Evolutionary conservation across 345 rosid genomes (phyloP).

Genomic region (Microcos paniculata): DNA sequence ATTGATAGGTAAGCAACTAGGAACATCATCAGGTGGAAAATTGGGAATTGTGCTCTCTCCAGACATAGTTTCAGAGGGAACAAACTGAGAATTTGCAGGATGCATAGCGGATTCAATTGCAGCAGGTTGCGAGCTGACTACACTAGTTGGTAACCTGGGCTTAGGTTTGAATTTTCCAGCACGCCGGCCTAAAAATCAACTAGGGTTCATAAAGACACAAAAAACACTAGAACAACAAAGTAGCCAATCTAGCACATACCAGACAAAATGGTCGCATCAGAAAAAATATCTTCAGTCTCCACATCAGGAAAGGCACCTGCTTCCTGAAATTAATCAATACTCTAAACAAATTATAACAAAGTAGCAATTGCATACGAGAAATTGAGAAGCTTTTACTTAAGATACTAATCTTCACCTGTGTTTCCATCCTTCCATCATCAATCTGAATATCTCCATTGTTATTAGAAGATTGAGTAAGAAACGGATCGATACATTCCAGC

Average conservation of each 20-base stretch:
- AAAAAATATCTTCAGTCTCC: slow-evolving; percentile 37
- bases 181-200: slow-evolving; percentile 29
- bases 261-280: slow-evolving; percentile 27
- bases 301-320: slow-evolving; percentile 29
- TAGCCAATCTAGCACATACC: slow-evolving; percentile 27
- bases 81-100: slow-evolving; percentile 17
- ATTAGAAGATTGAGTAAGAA: slow-evolving; percentile 16
- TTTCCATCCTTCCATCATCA: slow-evolving; percentile 11
- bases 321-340: slow-evolving; percentile 30
- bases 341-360: slow-evolving; percentile 12
- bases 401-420: slow-evolving; percentile 32
- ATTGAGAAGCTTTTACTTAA: not conserved
- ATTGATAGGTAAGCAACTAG: slow-evolving; percentile 34
- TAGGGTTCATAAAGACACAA: not conserved
- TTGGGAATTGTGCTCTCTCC: slow-evolving; percentile 35
- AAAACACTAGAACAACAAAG: not conserved
- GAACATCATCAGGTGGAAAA: slow-evolving; percentile 33
- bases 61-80: slow-evolving; percentile 26
- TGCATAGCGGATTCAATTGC: slow-evolving; percentile 24
- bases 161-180: slow-evolving; percentile 45
- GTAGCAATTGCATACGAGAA: slow-evolving; percentile 8
- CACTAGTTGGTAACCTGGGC: slow-evolving; percentile 28
- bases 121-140: slow-evolving; percentile 14
- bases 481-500: slow-evolving; percentile 20
- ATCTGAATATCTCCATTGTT: slow-evolving; percentile 16